phyloP scores from a whole-genome alignment of 768 basidiomycete genomes.

The Leccinum barrowsii region DNA sequence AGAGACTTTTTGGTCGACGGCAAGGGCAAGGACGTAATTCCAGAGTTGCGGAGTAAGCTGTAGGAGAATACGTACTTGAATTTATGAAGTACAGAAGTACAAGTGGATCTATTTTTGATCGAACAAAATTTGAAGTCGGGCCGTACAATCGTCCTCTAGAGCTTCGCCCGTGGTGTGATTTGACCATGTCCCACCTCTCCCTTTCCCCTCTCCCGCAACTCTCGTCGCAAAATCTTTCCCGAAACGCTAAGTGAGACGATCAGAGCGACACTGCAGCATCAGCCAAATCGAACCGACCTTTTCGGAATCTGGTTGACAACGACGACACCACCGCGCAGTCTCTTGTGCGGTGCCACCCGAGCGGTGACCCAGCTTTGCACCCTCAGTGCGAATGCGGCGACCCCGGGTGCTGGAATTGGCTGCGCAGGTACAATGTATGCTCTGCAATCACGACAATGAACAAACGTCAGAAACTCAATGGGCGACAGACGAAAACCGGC shows the following conservation, averaged over 20 bases:
- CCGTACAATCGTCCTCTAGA: conserved; percentile 4
- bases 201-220: conserved; percentile 67
- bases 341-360: conserved; percentile 76
- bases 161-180: conserved; percentile 12
- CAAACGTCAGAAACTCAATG: background rate
- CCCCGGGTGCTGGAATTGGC: conserved; percentile 17
- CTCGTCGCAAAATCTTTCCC: conserved; percentile 83
- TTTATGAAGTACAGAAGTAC: background rate
- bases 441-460: background rate
- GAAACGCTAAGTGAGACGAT: conserved; percentile 44
- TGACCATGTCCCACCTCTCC: conserved; percentile 40
- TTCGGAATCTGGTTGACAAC: conserved; percentile 46
- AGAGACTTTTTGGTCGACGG: conserved; percentile 65
- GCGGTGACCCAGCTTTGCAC: conserved; percentile 62
- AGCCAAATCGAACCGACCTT: conserved; percentile 17
- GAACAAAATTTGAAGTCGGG: too few species aligned
- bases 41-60: conserved; percentile 40
- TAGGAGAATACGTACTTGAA: conserved; percentile 1
- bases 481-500: background rate
- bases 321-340: conserved; percentile 69
- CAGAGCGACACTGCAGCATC: background rate
- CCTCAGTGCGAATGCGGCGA: conserved; percentile 38
- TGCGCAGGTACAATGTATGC: conserved; percentile 46
- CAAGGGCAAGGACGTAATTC: conserved; percentile 62
- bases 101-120: background rate